phyloP scores from a whole-genome alignment of 495 filamentous ascomycete genomes.

The Podospora anserina region DNA sequence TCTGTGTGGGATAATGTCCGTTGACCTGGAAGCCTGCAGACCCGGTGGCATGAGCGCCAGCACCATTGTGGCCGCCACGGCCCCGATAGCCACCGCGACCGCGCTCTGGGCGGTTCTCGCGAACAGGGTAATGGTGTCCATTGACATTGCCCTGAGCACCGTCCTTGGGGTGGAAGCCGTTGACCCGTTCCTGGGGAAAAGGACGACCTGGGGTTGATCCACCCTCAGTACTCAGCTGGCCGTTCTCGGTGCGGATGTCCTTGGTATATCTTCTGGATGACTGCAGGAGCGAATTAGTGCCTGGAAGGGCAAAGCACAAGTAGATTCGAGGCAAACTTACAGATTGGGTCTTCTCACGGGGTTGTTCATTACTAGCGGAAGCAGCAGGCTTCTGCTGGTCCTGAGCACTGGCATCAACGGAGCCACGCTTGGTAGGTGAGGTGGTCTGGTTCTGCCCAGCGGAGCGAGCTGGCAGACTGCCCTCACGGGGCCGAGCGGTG shows the following conservation, averaged over 20 bases:
- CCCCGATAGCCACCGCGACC: slow-evolving; percentile 40
- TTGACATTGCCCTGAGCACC: slow-evolving; percentile 19
- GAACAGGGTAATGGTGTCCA: slow-evolving; percentile 29
- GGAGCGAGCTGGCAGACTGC: slow-evolving; percentile 22
- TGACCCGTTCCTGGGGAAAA: slow-evolving; percentile 21
- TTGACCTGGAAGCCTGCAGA: slow-evolving; percentile 19
- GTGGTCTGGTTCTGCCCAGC: slow-evolving; percentile 27
- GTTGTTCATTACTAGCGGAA: slow-evolving; percentile 38
- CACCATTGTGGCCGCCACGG: slow-evolving; percentile 33
- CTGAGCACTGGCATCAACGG: slow-evolving; percentile 42
- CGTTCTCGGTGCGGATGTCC: slow-evolving; percentile 28
- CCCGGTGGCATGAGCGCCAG: slow-evolving; percentile 15
- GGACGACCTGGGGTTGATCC: slow-evolving; percentile 9
- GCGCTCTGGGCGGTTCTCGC: slow-evolving; percentile 40
- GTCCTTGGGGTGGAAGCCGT: slow-evolving; percentile 21
- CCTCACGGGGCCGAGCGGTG: slow-evolving; percentile 25
- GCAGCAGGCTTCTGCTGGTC: slow-evolving; percentile 44
- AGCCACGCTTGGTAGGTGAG: slow-evolving; percentile 44
- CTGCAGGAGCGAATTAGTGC: slow-evolving; percentile 15
- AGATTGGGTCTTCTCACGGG: slow-evolving; percentile 29
- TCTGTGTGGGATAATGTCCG: slow-evolving; percentile 28
- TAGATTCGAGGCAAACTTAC: slow-evolving; percentile 25
- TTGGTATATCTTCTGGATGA: slow-evolving; percentile 22
- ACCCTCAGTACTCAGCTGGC: slow-evolving; percentile 21
- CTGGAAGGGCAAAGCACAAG: neutral